Base-by-base conservation (phyloP, 441 rosid genomes). In the Breynia disticha region DNA sequence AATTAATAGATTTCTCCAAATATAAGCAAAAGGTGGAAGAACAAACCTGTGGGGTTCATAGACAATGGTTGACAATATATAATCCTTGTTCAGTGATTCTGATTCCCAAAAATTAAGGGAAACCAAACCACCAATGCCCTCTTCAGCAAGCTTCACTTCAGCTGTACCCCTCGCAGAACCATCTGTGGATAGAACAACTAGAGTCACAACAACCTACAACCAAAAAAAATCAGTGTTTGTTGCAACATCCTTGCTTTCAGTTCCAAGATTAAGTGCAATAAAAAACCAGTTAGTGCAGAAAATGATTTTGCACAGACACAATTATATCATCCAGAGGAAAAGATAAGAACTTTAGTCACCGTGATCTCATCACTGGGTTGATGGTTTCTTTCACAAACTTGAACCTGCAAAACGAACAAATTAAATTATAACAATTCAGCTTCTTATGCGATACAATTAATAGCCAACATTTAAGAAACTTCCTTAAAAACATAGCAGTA, bases 301-400 rank as follows among this genome's bases (percentile, higher is more conserved):
- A 48, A 38, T 5, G 24, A 48, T 16, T 14, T 45, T 11, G 39
- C 11, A 28, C 16, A 45, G 21, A 20, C 41, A 49, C 11, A 11
- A 46, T 24, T 22, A 19, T 9, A 44, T 45, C 46, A 32, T 51
- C 38, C 54, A 12, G 35, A 44, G 7, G 66, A 54, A 61, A 57
- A 21, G 51, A 56, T 49, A 52, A 56, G 52, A 17, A 53, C 60
- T 19, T 57, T 17, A 39, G 61, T 66, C 75, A 94, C 97, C 77
- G 86, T 85, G 71, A 85, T 64, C 49, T 79, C 95, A 76, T 90
- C 96, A 22, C 83, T 87, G 15, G 97, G 97, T 64, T 94, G 99
- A 76, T 94, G 91, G 70, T 82, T 94, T 79, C 97, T 87, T 72
- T 87, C 95, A 71, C 93, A 88, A 56, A 86, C 90, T 76, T 82